Evolutionary conservation across 306 rosid species (phyloP).

Genomic region (Pyrus betulifolia): DNA sequence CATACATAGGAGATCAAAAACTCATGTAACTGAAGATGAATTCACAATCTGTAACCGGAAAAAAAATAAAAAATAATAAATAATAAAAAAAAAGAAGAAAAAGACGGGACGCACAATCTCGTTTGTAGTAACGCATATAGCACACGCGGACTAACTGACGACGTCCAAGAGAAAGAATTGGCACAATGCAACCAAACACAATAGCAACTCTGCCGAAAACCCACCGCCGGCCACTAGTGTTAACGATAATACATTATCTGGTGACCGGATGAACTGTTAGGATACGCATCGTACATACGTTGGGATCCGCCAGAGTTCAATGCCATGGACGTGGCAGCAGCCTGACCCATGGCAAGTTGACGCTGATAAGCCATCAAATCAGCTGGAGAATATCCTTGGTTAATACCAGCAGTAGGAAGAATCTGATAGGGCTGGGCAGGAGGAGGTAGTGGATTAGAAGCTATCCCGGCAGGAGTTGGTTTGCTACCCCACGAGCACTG

Average conservation of each 20-base stretch:
- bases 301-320: constrained; percentile 53
- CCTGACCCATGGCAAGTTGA: constrained; percentile 66
- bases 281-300: constrained; percentile 62
- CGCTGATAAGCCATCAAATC: constrained; percentile 72
- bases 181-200: not conserved
- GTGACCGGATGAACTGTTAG: constrained; percentile 54
- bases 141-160: not conserved
- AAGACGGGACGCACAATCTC: constrained; percentile 27
- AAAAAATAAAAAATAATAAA: no score
- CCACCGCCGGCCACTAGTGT: not conserved
- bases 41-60: not conserved
- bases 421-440: constrained; percentile 64
- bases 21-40: constrained; percentile 8
- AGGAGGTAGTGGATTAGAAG: constrained; percentile 64
- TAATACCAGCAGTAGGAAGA: constrained; percentile 54
- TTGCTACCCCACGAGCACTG: constrained; percentile 97
- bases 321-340: constrained; percentile 61
- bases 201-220: not conserved
- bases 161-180: constrained; percentile 19
- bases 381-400: constrained; percentile 65
- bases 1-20: constrained; percentile 26
- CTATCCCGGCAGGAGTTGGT: constrained; percentile 74
- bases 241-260: constrained; percentile 72
- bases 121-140: constrained; percentile 11
- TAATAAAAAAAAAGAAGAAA: not conserved